A percentile compares a stretch with the other conserved stretches of the same genome.
phyloP scores from a whole-genome alignment of 2,329 filamentous ascomycete genomes.

The Tolypocladium sp. region DNA sequence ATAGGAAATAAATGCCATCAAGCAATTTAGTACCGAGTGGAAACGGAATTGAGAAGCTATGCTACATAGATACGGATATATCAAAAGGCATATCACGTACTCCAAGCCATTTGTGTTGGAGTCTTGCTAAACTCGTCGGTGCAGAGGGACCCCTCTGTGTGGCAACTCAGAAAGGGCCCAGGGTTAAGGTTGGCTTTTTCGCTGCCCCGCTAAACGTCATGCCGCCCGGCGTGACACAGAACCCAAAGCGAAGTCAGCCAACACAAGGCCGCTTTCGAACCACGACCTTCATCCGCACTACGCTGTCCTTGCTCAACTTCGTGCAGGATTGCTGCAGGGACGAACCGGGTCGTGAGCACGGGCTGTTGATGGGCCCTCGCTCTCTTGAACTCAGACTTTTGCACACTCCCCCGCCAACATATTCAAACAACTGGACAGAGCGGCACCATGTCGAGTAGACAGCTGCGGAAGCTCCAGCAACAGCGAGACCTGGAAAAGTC shows the following conservation, averaged over 20 bases:
- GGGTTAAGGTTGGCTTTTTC: neutral
- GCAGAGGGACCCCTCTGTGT: too few relatives aligned
- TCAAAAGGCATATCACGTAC: too few relatives aligned
- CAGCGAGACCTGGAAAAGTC: conserved; percentile 33
- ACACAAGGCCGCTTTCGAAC: neutral
- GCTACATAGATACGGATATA: too few relatives aligned
- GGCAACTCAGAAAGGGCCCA: neutral
- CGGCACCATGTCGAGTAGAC: conserved; percentile 39
- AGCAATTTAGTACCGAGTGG: neutral
- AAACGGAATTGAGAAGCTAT: neutral
- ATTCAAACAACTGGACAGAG: neutral
- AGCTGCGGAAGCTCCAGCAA: conserved; percentile 42
- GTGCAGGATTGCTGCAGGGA: neutral
- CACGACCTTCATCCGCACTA: neutral
- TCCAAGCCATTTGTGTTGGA: too few relatives aligned
- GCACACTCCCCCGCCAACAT: too few relatives aligned
- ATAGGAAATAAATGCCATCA: neutral
- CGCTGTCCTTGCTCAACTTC: neutral
- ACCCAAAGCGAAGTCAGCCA: neutral
- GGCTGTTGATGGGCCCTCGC: neutral
- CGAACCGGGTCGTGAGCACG: neutral
- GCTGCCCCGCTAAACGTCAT: neutral
- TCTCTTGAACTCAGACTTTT: neutral
- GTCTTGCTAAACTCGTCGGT: too few relatives aligned
- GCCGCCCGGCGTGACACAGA: conserved; percentile 3